Base-by-base conservation (phyloP, 2,329 filamentous ascomycete genomes). In the Falciphora oryzae region DNA sequence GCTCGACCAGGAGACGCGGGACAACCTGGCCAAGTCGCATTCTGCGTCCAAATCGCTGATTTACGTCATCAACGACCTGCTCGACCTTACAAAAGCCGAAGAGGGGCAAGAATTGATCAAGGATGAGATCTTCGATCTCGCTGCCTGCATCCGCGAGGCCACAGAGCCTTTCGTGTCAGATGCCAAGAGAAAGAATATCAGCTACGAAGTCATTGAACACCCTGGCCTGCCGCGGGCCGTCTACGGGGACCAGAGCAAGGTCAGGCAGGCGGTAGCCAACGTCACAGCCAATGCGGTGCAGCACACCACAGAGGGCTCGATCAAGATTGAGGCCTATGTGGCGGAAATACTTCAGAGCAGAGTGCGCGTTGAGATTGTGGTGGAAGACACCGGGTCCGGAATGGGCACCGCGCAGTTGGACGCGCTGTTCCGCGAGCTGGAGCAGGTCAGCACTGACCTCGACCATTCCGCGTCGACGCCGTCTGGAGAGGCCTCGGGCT, bases 31-130 rank as follows among this genome's bases (percentile, higher is more conserved):
- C 0, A 89, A 88, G 69, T 96, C 93, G 0, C 91, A 97, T 73
- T 96, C 92, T 0, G 93, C 93, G 4, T 97, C 93, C 0, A 96
- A 96, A 72, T 96, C 92, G 0, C 79, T 97, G 31, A 94, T 97
- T 5, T 96, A 96, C 73, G 92, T 96, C 13, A 97, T 97, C 77
- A 97, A 97, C 68, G 93, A 97, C 73, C 80, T 97, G 1, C 80
- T 97, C 0, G 93, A 97, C 72, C 79, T 97, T 35, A 96, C 93
- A 1, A 95, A 96, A 72, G 90, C 90, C 0, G 93, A 96, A 73
- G 90, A 93, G 73, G 92, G 93, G 0, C 88, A 89, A 61, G 84
- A 87, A 1, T 77, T 96, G 4, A 83, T 94, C 71, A 94, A 92
- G 70, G 89, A 93, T 65, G 93, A 96, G 71, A 77, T 88, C 0